These are phyloP conservation scores for Xylariaceae sp. DNA, from an alignment of 2,329 filamentous ascomycete genomes.

Conservation along the genomic window DNA sequence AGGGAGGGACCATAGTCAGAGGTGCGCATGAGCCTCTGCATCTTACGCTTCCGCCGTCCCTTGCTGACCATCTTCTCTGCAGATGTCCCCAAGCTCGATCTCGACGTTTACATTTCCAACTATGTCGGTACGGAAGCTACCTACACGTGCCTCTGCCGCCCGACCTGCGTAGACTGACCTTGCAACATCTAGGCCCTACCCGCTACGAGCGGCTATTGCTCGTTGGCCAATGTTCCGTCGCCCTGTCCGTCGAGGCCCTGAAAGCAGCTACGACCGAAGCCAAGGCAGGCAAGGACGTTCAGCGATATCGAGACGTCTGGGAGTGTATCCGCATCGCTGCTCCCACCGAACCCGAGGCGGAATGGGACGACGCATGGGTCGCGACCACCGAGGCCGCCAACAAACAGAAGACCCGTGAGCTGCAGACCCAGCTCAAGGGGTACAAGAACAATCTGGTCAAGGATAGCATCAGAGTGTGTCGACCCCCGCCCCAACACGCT, in stretches of 20 bases:
- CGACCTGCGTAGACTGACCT: conserved; percentile 1
- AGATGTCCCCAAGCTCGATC: conserved; percentile 82
- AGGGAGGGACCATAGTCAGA: conserved; percentile 39
- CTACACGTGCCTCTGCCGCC: background rate
- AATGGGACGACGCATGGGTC: conserved; percentile 68
- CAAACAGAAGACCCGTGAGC: conserved; percentile 60
- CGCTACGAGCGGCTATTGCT: conserved; percentile 72
- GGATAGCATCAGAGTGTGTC: conserved; percentile 81
- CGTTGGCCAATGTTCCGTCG: conserved; percentile 71
- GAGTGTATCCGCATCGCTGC: conserved; percentile 55
- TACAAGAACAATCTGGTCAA: conserved; percentile 98
- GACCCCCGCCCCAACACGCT: background rate
- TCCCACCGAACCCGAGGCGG: conserved; percentile 61
- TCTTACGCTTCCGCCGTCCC: background rate
- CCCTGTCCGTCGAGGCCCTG: conserved; percentile 72
- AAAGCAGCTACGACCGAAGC: conserved; percentile 70
- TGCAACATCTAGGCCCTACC: conserved; percentile 76
- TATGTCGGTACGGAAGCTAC: conserved; percentile 80
- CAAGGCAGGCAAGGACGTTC: conserved; percentile 66
- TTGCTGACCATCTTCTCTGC: conserved; percentile 3
- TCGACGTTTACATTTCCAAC: conserved; percentile 84
- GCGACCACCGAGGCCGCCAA: conserved; percentile 59
- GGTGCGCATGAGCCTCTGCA: conserved; percentile 1
- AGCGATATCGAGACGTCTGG: conserved; percentile 62
- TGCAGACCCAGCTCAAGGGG: conserved; percentile 78